These are phyloP conservation scores for Hypoxylon fuscum DNA, from an alignment of 495 filamentous ascomycete genomes.

Conservation along the genomic window DNA sequence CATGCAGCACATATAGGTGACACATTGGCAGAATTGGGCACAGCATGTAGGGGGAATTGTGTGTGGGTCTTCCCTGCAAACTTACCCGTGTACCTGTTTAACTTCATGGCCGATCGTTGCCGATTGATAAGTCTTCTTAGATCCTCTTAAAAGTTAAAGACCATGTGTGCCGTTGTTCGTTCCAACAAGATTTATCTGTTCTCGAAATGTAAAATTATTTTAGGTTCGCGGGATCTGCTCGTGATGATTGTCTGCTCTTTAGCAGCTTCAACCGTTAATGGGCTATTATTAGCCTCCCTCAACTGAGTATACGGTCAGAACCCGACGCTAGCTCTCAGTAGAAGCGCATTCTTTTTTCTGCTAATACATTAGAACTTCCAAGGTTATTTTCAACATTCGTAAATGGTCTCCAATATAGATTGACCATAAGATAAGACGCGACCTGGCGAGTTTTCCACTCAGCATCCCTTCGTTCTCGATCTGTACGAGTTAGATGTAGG, in stretches of 20 bases:
- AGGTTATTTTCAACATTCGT: constrained; percentile 2
- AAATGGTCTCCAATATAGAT: constrained; percentile 7
- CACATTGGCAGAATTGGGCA: no score
- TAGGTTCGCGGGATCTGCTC: constrained; percentile 8
- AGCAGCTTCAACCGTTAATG: not conserved
- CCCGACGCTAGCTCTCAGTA: constrained; percentile 6
- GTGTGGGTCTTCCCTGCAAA: constrained; percentile 28
- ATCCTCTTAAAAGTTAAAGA: constrained; percentile 14
- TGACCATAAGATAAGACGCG: constrained; percentile 17
- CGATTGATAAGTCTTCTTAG: constrained; percentile 9
- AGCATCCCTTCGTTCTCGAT: not conserved
- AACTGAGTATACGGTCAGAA: constrained; percentile 1
- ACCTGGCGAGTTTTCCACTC: not conserved
- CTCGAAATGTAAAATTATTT: constrained; percentile 22
- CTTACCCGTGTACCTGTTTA: constrained; percentile 21
- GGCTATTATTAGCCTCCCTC: not conserved
- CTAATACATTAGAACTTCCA: constrained; percentile 5
- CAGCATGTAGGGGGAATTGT: not conserved
- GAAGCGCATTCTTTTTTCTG: constrained; percentile 8
- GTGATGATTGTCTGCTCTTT: not conserved
- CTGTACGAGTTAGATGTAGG: constrained; percentile 14
- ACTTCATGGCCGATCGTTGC: constrained; percentile 28
- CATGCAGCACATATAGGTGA: no score
- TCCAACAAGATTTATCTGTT: constrained; percentile 15
- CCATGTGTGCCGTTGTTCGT: constrained; percentile 5